phyloP scores from a whole-genome alignment of 2,329 filamentous ascomycete genomes.

The Sphaceloma murrayae region DNA sequence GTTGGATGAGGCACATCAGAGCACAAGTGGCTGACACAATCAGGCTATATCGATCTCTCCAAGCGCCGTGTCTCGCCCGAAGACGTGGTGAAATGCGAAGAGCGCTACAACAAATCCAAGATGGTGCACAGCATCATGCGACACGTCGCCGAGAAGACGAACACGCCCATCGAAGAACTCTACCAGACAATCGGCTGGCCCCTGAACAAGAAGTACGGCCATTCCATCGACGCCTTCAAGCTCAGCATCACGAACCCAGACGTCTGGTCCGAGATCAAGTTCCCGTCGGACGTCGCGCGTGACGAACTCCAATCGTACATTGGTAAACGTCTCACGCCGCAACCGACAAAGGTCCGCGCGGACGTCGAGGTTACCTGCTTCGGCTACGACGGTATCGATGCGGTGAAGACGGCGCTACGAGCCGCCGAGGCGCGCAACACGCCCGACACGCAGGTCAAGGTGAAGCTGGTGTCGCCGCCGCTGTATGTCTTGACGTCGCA shows the following conservation, averaged over 20 bases:
- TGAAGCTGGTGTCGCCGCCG: conserved; percentile 94
- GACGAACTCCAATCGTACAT: conserved; percentile 93
- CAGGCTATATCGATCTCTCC: conserved; percentile 93
- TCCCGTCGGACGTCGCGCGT: conserved; percentile 74
- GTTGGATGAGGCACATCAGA: no score
- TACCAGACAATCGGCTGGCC: conserved; percentile 97
- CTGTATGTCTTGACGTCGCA: conserved; percentile 94
- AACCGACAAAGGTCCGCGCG: conserved; percentile 97
- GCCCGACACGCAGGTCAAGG: conserved; percentile 87
- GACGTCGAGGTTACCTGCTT: conserved; percentile 90
- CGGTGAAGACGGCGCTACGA: conserved; percentile 85
- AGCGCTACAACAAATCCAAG: conserved; percentile 99
- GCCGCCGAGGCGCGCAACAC: conserved; percentile 91
- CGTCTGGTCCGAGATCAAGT: conserved; percentile 87
- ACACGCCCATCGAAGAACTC: conserved; percentile 83
- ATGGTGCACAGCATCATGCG: conserved; percentile 99
- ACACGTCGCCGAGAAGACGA: conserved; percentile 95
- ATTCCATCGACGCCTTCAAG: conserved; percentile 97
- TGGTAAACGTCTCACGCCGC: conserved; percentile 89
- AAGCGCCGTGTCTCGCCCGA: conserved; percentile 97
- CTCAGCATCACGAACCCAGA: conserved; percentile 97
- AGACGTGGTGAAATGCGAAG: conserved; percentile 96
- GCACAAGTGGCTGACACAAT: conserved; percentile 25
- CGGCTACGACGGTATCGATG: conserved; percentile 96
- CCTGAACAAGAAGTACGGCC: conserved; percentile 92